Evolutionary conservation across 345 rosid genomes (phyloP), one percentile per base, ranked within the genome.

Genomic region (Salix purpurea): DNA sequence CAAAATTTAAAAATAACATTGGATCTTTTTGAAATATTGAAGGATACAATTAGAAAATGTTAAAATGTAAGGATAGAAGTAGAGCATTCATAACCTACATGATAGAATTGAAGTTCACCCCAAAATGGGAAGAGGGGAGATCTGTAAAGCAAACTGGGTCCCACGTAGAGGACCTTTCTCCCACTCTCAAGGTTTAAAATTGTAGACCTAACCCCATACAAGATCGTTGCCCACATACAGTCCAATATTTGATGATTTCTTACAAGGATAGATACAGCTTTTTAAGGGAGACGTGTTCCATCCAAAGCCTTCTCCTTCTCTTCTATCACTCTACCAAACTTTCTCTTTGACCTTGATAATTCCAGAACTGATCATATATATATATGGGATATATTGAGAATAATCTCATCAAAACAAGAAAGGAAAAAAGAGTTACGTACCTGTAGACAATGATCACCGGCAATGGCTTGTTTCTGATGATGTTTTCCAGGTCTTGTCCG

Each of bases 401-500:
- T 19, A 14, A 24, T 23, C 4, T 61, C 18, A n/a, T 1, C n/a
- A 0, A 4, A n/a, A 34, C 10, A 32, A 32, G 34, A 66, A 66
- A 40, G 44, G 54, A 6, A 69, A 8, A 61, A 48, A 37, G 52
- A 37, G 11, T 74, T 83, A 28, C 2, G 2, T 28, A 90, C 89
- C 94, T 28, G 67, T 76, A 86, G 11, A 78, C 83, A 50, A 87
- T 65, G 37, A 89, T 54, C 34, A 86, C 83, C 6, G 92, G 94
- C 81, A 89, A 75, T 9, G 89, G 83, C 79, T 81, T 86, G 15
- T 78, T 77, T 54, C 48, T 65, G 58, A 88, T 85, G 81, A 90
- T 83, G 77, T 52, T 65, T 75, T 78, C 74, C 21, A 90, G 88
- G 66, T 89, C 84, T n/a, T 75, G 82, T 26, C 42, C 65, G 65